phyloP scores from a whole-genome alignment of 2,329 filamentous ascomycete genomes.

The Ustilaginoidea virens region DNA sequence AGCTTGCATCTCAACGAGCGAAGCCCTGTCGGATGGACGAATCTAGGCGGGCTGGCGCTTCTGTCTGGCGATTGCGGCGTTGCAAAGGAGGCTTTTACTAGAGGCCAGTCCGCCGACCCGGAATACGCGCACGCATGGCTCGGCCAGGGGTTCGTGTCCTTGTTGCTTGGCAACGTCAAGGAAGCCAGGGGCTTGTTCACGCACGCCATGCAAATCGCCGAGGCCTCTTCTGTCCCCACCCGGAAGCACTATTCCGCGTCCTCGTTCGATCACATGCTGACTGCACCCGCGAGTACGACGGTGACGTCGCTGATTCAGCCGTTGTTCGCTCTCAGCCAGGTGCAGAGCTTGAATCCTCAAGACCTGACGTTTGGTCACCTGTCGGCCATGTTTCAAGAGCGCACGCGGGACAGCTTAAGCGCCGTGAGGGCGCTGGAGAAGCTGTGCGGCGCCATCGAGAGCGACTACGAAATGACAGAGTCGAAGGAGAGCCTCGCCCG shows the following conservation, averaged over 20 bases:
- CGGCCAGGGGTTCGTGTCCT: conserved; percentile 75
- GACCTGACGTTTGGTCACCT: conserved; percentile 66
- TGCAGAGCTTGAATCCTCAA: conserved; percentile 53
- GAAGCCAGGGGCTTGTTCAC: conserved; percentile 80
- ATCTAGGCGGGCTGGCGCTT: conserved; percentile 74
- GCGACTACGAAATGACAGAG: conserved; percentile 73
- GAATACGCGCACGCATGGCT: conserved; percentile 91
- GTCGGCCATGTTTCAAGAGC: conserved; percentile 65
- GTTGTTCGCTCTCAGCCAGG: conserved; percentile 74
- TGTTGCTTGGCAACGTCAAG: conserved; percentile 54
- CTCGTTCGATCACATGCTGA: conserved; percentile 66
- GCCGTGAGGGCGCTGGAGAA: conserved; percentile 49
- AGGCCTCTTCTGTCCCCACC: conserved; percentile 55
- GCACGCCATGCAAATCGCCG: conserved; percentile 86
- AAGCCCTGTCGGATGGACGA: conserved; percentile 76
- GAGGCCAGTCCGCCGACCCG: conserved; percentile 85
- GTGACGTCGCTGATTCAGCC: conserved; percentile 63
- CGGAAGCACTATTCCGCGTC: conserved; percentile 69
- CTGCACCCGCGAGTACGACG: conserved; percentile 32
- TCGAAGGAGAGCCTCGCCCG: conserved; percentile 55
- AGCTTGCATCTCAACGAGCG: conserved; percentile 87
- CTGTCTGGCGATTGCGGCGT: conserved; percentile 69
- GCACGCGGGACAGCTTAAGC: conserved; percentile 50
- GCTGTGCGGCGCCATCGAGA: conserved; percentile 57
- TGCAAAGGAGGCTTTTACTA: conserved; percentile 80